phyloP scores from a whole-genome alignment of 352 stramenopile genomes.

The Phytophthora brassicae region DNA sequence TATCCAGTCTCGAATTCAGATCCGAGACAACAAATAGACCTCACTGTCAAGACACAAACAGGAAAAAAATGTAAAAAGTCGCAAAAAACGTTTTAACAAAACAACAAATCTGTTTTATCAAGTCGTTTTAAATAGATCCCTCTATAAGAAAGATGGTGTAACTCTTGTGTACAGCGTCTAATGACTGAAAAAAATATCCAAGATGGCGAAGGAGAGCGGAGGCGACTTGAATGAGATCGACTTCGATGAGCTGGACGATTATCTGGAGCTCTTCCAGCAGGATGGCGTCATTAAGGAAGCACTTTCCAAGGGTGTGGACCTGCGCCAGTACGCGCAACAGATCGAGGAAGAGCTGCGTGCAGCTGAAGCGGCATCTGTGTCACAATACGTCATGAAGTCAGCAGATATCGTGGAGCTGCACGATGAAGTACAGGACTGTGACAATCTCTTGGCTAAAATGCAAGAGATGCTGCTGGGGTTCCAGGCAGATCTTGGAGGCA shows the following conservation, averaged over 20 bases:
- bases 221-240: slow-evolving; percentile 89
- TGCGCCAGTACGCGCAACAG: slow-evolving; percentile 89
- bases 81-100: no score
- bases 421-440: slow-evolving; percentile 95
- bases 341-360: slow-evolving; percentile 88
- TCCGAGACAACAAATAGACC: slow-evolving; percentile 39
- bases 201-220: slow-evolving; percentile 14
- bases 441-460: slow-evolving; percentile 96
- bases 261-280: slow-evolving; percentile 94
- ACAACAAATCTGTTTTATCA: no score
- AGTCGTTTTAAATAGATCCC: no score
- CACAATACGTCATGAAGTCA: slow-evolving; percentile 88
- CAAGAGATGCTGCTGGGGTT: slow-evolving; percentile 98
- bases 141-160: background rate
- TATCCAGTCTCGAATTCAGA: slow-evolving; percentile 65
- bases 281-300: slow-evolving; percentile 93
- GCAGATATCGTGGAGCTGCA: slow-evolving; percentile 91
- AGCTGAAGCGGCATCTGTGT: slow-evolving; percentile 82
- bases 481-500: slow-evolving; percentile 96
- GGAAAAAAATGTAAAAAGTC: no score
- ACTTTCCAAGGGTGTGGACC: slow-evolving; percentile 88
- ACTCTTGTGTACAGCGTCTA: no score
- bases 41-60: background rate
- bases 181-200: background rate
- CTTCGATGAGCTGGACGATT: slow-evolving; percentile 93